These are phyloP conservation scores for Globisporangium cylindrosporum DNA, from an alignment of 352 stramenopile species.

Conservation along the genomic window DNA sequence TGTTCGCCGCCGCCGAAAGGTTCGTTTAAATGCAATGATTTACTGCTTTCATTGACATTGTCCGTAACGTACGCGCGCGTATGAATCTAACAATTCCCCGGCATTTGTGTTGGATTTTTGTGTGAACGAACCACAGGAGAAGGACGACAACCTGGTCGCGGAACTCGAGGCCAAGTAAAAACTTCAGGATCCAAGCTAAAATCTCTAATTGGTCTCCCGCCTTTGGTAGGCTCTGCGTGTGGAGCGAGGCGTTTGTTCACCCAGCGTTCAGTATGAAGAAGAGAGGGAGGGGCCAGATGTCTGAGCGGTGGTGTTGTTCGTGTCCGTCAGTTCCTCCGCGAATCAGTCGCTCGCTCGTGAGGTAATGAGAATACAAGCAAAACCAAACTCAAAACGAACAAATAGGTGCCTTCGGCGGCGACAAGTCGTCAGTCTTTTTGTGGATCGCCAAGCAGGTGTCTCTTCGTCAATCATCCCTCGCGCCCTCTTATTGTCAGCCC, in stretches of 20 bases:
- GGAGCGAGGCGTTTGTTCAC: no score
- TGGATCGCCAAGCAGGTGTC: conserved; percentile 1
- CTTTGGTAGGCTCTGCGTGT: no score
- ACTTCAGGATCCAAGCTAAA: background rate
- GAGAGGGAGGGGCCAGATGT: no score
- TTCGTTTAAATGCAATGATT: conserved; percentile 15
- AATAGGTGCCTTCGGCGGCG: no score
- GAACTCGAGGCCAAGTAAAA: conserved; percentile 67
- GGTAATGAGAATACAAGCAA: no score
- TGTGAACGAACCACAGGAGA: conserved; percentile 32
- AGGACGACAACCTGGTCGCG: conserved; percentile 59
- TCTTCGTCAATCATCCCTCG: background rate
- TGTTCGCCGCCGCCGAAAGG: conserved; percentile 80
- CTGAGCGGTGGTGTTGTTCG: no score
- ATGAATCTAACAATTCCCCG: background rate
- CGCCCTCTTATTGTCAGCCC: background rate
- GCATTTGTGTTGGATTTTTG: background rate
- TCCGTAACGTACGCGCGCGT: background rate
- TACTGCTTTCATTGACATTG: background rate
- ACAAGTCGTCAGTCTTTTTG: background rate
- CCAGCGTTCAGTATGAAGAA: no score
- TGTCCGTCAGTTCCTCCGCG: no score
- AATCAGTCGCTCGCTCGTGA: no score
- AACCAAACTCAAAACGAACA: background rate
- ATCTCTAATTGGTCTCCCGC: no score